A percentile compares a stretch with the other conserved stretches of the same genome.
phyloP scores from a whole-genome alignment of 2,329 filamentous ascomycete genomes.

The Colletotrichum graminicola region DNA sequence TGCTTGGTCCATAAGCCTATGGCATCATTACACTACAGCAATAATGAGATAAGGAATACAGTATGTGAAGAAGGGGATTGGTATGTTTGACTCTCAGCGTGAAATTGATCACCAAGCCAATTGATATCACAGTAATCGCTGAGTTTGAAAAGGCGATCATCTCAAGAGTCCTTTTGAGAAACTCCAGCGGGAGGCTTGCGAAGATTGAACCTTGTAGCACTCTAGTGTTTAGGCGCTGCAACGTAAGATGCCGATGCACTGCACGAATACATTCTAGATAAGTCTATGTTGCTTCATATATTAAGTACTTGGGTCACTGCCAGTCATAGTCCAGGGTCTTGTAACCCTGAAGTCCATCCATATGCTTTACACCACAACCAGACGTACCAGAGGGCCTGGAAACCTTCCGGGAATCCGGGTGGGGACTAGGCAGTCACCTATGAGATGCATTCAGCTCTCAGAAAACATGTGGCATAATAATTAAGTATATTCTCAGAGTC shows the following conservation, averaged over 20 bases:
- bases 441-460: neutral
- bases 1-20: neutral
- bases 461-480: neutral
- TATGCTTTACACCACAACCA: neutral
- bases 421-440: neutral
- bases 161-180: neutral
- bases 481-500: too few species aligned
- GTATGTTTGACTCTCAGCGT: neutral
- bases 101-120: neutral
- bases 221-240: neutral
- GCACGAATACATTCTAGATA: neutral
- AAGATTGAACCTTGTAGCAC: neutral
- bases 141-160: neutral
- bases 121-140: neutral
- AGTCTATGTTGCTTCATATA: neutral
- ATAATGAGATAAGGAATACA: neutral
- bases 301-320: too few species aligned
- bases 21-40: fast-evolving
- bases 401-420: neutral
- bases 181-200: neutral
- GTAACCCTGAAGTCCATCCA: neutral
- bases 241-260: too few species aligned
- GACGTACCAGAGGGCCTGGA: neutral
- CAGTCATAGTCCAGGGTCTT: neutral
- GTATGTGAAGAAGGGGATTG: neutral